A percentile compares a stretch with the other conserved stretches of the same genome.
Evolutionary conservation across 495 filamentous ascomycete species (phyloP).

Genomic region (Terfezia boudieri): DNA sequence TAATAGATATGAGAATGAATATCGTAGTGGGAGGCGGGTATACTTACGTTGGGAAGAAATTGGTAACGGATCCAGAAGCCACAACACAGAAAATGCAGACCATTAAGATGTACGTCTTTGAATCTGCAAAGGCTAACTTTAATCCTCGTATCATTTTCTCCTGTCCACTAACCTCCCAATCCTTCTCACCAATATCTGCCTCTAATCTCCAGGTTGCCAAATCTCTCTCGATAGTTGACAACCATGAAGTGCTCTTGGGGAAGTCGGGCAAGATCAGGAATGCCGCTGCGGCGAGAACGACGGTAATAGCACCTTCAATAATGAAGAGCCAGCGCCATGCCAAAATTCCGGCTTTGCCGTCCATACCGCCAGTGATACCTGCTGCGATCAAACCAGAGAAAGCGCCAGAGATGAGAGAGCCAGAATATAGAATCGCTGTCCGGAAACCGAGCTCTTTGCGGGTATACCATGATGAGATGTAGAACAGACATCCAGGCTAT

Average conservation of each 20-base stretch:
- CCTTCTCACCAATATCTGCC: constrained; percentile 55
- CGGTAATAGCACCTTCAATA: constrained; percentile 41
- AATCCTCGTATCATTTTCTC: constrained; percentile 41
- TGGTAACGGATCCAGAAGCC: constrained; percentile 50
- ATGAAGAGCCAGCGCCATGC: constrained; percentile 62
- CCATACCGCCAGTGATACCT: constrained; percentile 27
- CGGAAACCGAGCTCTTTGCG: background rate
- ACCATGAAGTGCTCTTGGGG: constrained; percentile 34
- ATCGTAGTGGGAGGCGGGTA: too few relatives aligned
- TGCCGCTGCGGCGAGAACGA: constrained; percentile 9
- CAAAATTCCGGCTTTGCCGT: constrained; percentile 31
- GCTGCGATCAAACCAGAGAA: constrained; percentile 40
- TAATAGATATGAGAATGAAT: background rate
- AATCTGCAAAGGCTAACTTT: constrained; percentile 36
- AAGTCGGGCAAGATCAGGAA: constrained; percentile 45
- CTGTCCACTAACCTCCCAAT: constrained; percentile 40
- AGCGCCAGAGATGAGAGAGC: constrained; percentile 31
- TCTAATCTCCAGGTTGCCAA: constrained; percentile 31
- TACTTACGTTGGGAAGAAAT: constrained; percentile 54
- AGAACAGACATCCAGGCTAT: constrained; percentile 11
- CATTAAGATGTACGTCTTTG: constrained; percentile 24
- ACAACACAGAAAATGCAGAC: constrained; percentile 51
- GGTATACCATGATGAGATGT: constrained; percentile 10
- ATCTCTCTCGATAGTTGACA: constrained; percentile 31
- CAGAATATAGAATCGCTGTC: constrained; percentile 25